phyloP scores from a whole-genome alignment of 2,329 filamentous ascomycete genomes.

The Apiospora malaysiana region DNA sequence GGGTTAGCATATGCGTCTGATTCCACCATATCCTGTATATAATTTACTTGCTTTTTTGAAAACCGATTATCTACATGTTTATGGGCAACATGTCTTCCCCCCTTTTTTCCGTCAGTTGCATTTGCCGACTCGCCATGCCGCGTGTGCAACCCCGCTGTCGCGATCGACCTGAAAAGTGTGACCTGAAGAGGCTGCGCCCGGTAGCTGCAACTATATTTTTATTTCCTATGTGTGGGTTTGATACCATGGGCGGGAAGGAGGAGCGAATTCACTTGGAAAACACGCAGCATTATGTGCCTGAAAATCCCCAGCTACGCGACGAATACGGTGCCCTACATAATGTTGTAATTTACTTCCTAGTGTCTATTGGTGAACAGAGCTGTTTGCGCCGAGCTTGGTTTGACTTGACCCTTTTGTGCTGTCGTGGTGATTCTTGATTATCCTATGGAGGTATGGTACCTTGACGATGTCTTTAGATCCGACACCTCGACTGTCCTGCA shows the following conservation, averaged over 20 bases:
- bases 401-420: background rate
- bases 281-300: slow-evolving; percentile 32
- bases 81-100: background rate
- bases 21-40: slow-evolving; percentile 26
- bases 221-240: slow-evolving; percentile 5
- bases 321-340: slow-evolving; percentile 47
- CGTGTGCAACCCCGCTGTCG: background rate
- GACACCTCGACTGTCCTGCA: too few relatives aligned
- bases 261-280: slow-evolving; percentile 3
- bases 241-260: background rate
- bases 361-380: slow-evolving; percentile 41
- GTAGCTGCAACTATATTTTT: background rate
- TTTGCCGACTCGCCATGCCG: background rate
- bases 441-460: too few relatives aligned
- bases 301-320: slow-evolving; percentile 31
- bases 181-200: background rate
- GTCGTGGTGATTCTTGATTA: background rate
- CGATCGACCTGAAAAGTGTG: background rate
- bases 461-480: background rate
- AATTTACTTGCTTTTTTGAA: slow-evolving; percentile 16
- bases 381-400: slow-evolving; percentile 2
- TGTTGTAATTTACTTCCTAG: slow-evolving; percentile 50
- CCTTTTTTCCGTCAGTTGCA: background rate
- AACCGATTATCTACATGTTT: slow-evolving; percentile 14
- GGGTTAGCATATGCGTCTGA: background rate